Conservation (phyloP, 495 filamentous ascomycete genomes). For the Aspergillus funiculosus region DNA sequence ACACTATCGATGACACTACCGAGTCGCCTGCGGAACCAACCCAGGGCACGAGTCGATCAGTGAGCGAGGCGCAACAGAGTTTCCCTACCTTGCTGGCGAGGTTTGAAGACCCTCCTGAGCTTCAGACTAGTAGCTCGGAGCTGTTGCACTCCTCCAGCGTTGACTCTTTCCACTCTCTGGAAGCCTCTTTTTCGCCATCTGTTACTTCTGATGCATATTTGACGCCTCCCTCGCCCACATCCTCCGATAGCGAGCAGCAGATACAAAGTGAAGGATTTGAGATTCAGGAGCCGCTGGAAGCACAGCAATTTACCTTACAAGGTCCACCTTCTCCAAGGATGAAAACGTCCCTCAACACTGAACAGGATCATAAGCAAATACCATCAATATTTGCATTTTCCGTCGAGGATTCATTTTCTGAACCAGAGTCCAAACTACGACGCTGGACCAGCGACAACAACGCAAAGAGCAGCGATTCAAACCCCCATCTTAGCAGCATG, state of each 20-base stretch:
- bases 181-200: conserved; percentile 15
- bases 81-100: conserved; percentile 41
- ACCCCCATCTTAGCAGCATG: conserved; percentile 44
- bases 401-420: not conserved
- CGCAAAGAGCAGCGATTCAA: conserved; percentile 12
- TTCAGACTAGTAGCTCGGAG: conserved; percentile 30
- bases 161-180: conserved; percentile 58
- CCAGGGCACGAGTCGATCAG: conserved; percentile 24
- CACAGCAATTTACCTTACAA: not conserved
- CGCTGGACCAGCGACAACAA: conserved; percentile 2
- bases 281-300: not conserved
- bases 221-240: conserved; percentile 22
- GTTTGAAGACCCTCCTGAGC: conserved; percentile 35
- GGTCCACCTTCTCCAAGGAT: conserved; percentile 2
- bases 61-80: conserved; percentile 39
- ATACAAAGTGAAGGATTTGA: not conserved
- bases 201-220: conserved; percentile 15
- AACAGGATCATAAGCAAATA: conserved; percentile 9
- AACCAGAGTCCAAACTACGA: conserved; percentile 2
- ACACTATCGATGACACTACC: no score
- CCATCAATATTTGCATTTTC: not conserved
- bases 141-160: conserved; percentile 49
- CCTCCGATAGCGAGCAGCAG: conserved; percentile 27
- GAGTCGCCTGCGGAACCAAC: no score
- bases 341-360: not conserved